Conservation (phyloP, 106 monocot genomes). For the Allium sativum region DNA sequence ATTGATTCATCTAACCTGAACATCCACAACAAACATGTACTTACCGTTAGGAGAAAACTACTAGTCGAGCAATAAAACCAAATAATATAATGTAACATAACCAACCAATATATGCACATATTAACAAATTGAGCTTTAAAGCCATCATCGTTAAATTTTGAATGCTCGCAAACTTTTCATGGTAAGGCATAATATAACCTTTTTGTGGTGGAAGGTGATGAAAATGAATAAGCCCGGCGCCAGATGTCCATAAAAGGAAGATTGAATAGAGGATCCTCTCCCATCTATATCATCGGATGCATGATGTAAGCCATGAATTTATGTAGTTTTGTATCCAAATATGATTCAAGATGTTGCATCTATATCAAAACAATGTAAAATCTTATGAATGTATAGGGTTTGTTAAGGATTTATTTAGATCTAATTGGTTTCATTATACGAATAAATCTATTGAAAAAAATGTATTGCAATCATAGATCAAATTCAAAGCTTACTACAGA, state of each 20-base stretch:
- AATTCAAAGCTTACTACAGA: no score
- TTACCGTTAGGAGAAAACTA: conserved; percentile 49
- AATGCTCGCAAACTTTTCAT: neutral
- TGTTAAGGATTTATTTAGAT: no score
- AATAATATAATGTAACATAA: conserved; percentile 47
- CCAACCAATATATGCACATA: conserved; percentile 22
- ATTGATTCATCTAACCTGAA: no score
- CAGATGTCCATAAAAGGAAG: conserved; percentile 66
- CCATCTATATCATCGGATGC: conserved; percentile 29
- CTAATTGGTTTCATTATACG: no score
- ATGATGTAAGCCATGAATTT: neutral
- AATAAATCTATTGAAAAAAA: no score
- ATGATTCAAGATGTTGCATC: no score
- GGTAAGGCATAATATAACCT: conserved; percentile 26
- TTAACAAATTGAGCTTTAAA: neutral
- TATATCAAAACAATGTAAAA: no score
- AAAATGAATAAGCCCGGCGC: conserved; percentile 58
- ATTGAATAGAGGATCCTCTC: conserved; percentile 62
- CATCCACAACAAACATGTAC: no score
- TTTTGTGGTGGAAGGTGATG: conserved; percentile 42
- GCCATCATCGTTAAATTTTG: neutral
- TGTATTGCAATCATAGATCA: no score
- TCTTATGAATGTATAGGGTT: no score
- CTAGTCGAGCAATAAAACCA: conserved; percentile 35
- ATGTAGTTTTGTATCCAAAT: no score